Conservation (phyloP, 2,329 filamentous ascomycete species). For the Beauveria asiatica region DNA sequence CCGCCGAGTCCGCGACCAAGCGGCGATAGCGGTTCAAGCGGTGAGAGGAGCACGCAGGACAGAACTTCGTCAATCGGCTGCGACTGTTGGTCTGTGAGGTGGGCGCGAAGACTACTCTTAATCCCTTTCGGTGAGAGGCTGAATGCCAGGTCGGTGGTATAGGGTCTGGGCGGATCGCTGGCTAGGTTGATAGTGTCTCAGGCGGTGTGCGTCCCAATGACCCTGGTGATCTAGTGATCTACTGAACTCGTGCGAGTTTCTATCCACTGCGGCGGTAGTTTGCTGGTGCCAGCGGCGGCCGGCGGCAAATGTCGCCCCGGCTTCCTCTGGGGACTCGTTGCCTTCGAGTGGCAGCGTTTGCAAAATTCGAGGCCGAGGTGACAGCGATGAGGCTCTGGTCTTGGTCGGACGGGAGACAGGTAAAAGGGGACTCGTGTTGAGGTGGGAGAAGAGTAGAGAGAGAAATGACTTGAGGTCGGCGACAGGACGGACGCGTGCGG, state of each 20-base stretch:
- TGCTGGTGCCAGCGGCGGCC: neutral
- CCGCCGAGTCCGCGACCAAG: conserved; percentile 13
- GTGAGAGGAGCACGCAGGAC: neutral
- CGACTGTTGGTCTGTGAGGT: neutral
- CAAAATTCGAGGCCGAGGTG: conserved; percentile 23
- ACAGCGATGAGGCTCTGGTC: conserved; percentile 35
- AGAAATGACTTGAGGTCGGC: neutral
- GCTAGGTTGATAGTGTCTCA: neutral
- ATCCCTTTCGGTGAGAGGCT: neutral
- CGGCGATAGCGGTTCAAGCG: neutral
- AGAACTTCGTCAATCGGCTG: neutral
- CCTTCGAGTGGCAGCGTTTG: neutral
- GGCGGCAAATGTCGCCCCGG: neutral
- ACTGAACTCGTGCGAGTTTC: neutral
- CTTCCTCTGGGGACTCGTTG: neutral
- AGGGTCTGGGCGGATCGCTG: neutral
- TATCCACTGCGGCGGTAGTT: neutral
- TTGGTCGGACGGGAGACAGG: conserved; percentile 29
- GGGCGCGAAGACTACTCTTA: neutral
- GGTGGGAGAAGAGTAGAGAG: conserved; percentile 16
- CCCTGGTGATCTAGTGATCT: neutral
- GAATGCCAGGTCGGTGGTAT: neutral
- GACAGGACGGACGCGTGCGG: neutral
- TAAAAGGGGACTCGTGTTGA: conserved; percentile 21
- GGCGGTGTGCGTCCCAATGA: neutral